Conservation (phyloP, 306 rosid genomes). For the Myrica gale region DNA sequence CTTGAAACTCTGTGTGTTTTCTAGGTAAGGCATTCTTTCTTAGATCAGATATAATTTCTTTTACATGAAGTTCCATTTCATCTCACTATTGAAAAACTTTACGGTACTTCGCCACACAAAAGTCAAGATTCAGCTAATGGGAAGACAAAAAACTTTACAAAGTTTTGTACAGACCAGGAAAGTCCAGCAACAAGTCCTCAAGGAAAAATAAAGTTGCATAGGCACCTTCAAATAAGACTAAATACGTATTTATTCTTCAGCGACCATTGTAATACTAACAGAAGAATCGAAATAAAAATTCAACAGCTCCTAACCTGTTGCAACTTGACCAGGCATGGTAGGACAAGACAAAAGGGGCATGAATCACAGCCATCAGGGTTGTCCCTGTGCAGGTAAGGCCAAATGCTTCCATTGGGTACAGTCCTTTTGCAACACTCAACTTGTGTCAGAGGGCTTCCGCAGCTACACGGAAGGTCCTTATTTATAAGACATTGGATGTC, state of each 20-base stretch:
- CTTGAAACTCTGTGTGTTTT: neutral
- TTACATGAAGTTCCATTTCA: slow-evolving; percentile 7
- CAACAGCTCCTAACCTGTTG: slow-evolving; percentile 69
- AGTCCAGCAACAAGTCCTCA: slow-evolving; percentile 9
- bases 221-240: slow-evolving; percentile 13
- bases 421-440: slow-evolving; percentile 88
- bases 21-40: neutral
- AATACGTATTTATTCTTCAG: slow-evolving; percentile 22
- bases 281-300: slow-evolving; percentile 12
- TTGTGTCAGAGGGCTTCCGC: slow-evolving; percentile 93
- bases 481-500: slow-evolving; percentile 83
- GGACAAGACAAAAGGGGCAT: slow-evolving; percentile 92
- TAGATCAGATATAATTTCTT: neutral
- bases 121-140: neutral
- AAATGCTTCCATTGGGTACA: slow-evolving; percentile 70
- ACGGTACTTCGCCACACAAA: neutral
- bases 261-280: slow-evolving; percentile 6
- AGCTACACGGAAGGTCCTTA: slow-evolving; percentile 80
- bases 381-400: slow-evolving; percentile 89
- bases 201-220: slow-evolving; percentile 6
- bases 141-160: neutral
- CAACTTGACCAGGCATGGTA: slow-evolving; percentile 94
- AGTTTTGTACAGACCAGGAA: neutral
- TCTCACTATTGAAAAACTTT: neutral
- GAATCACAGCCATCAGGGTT: slow-evolving; percentile 91